Conservation (phyloP, 2,329 filamentous ascomycete genomes). For the Nannizzia gypsea region DNA sequence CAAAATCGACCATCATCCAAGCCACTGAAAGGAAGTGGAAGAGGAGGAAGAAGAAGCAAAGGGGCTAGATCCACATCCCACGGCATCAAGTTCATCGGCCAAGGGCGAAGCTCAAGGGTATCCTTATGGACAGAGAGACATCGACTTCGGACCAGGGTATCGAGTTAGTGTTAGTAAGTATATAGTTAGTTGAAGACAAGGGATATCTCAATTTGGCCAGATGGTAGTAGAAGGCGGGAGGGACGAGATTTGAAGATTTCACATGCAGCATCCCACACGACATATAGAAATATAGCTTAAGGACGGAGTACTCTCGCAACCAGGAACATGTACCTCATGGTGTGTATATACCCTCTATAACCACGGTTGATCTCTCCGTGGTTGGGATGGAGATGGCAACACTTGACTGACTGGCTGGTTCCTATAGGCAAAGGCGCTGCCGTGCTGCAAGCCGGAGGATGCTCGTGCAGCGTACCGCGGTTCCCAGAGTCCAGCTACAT, state of each 20-base stretch:
- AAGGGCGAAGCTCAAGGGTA: neutral
- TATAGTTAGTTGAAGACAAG: neutral
- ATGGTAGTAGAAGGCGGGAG: no score
- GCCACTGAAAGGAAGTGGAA: neutral
- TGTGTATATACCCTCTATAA: neutral
- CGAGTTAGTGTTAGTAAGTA: no score
- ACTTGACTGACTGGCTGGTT: neutral
- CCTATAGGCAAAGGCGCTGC: neutral
- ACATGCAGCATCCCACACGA: neutral
- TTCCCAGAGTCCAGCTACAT: neutral
- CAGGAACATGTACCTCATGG: neutral
- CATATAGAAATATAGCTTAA: no score
- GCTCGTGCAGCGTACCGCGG: neutral
- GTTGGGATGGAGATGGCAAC: neutral
- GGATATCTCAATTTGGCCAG: neutral
- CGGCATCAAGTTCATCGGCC: neutral
- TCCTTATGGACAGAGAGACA: neutral
- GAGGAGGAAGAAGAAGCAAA: neutral
- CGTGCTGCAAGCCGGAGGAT: neutral
- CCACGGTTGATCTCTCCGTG: neutral
- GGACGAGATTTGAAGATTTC: neutral
- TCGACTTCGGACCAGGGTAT: neutral
- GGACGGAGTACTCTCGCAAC: no score
- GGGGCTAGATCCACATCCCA: constrained; percentile 2
- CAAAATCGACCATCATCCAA: neutral